Conservation (phyloP, 139 green algal genomes). For the Asterochloris erici region DNA sequence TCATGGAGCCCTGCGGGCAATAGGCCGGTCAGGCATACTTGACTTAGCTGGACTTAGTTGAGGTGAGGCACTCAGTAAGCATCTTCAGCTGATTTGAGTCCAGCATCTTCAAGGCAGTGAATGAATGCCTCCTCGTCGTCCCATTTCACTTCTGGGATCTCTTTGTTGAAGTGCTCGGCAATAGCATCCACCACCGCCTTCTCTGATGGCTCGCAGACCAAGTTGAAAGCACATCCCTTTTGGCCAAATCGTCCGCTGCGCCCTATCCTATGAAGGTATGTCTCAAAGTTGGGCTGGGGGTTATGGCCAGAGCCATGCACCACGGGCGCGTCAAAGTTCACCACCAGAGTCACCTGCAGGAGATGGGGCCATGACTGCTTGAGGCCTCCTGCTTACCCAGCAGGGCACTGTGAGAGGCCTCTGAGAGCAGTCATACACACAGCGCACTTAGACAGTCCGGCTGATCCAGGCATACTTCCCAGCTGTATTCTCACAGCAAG, state of each 20-base stretch:
- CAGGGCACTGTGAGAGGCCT: not conserved
- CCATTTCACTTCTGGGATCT: constrained; percentile 71
- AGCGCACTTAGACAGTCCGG: too few species aligned
- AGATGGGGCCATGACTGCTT: not conserved
- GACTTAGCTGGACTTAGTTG: too few species aligned
- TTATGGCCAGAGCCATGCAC: constrained; percentile 57
- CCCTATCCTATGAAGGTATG: constrained; percentile 98
- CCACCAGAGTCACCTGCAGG: constrained; percentile 91
- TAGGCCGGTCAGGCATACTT: too few species aligned
- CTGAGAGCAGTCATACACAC: not conserved
- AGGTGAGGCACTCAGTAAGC: too few species aligned
- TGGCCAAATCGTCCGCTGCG: constrained; percentile 91
- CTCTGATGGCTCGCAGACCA: constrained; percentile 64
- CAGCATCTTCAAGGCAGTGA: constrained; percentile 75
- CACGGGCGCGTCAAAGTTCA: constrained; percentile 96
- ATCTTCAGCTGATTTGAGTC: constrained; percentile 55
- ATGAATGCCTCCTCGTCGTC: constrained; percentile 87
- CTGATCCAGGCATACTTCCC: too few species aligned
- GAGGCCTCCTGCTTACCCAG: not conserved
- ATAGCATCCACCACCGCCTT: constrained; percentile 64
- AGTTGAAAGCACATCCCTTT: constrained; percentile 96
- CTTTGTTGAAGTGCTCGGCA: constrained; percentile 78
- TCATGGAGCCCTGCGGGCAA: too few species aligned
- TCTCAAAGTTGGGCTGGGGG: constrained; percentile 86
- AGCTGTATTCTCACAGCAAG: not conserved